These are phyloP conservation scores for Blastobotrys serpentis DNA, from an alignment of 1,139 yeast species.

Conservation along the genomic window DNA sequence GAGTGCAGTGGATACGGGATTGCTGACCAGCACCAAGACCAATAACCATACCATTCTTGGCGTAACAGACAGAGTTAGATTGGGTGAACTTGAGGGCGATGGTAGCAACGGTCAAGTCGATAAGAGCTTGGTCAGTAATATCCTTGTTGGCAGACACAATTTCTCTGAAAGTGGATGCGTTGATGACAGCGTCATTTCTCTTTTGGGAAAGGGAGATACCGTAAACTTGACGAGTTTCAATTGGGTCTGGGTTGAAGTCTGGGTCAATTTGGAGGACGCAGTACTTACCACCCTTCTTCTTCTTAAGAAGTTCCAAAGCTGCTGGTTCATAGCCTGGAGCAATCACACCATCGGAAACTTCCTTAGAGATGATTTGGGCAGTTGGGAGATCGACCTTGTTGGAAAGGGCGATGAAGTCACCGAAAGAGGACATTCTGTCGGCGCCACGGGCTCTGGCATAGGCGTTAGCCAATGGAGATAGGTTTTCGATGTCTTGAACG, in stretches of 20 bases:
- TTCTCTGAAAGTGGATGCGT: conserved; percentile 84
- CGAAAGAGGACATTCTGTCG: conserved; percentile 98
- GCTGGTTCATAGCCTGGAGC: conserved; percentile 96
- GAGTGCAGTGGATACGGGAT: conserved; percentile 97
- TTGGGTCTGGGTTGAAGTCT: conserved; percentile 74
- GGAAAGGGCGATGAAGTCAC: conserved; percentile 96
- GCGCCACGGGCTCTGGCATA: conserved; percentile 99
- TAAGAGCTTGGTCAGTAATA: conserved; percentile 85
- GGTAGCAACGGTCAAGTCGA: conserved; percentile 94
- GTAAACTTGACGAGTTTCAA: conserved; percentile 92
- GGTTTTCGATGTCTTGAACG: conserved; percentile 89
- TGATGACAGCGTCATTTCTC: conserved; percentile 95
- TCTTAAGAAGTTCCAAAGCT: conserved; percentile 81
- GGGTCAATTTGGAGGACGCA: conserved; percentile 96
- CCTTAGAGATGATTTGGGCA: conserved; percentile 94
- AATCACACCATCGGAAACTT: conserved; percentile 97
- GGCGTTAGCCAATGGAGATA: conserved; percentile 95
- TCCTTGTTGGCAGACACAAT: conserved; percentile 83
- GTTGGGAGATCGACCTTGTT: conserved; percentile 95
- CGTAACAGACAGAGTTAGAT: conserved; percentile 96
- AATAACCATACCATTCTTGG: conserved; percentile 97
- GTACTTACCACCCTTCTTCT: conserved; percentile 96
- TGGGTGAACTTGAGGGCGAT: conserved; percentile 96
- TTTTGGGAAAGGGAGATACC: conserved; percentile 95
- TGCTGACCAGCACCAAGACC: conserved; percentile 99